These are phyloP conservation scores for Xylariomycetidae sp. DNA, from an alignment of 2,329 filamentous ascomycete genomes.

Conservation along the genomic window DNA sequence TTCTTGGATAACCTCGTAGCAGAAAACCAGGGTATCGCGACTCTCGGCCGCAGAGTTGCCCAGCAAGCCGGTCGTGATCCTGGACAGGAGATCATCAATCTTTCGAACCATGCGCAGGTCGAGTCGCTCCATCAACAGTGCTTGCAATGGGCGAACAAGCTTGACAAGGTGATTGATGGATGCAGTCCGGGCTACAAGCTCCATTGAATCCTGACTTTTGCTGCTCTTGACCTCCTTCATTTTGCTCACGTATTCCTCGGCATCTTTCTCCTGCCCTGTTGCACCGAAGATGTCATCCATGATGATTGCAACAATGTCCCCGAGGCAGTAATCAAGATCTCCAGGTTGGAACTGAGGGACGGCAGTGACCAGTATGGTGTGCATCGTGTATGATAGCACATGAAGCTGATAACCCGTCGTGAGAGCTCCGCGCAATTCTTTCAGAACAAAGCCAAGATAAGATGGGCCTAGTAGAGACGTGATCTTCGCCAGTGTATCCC, in stretches of 20 bases:
- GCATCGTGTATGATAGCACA: constrained; percentile 89
- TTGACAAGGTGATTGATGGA: constrained; percentile 68
- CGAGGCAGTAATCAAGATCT: constrained; percentile 82
- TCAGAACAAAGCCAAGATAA: constrained; percentile 89
- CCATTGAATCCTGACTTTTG: constrained; percentile 97
- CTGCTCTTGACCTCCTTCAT: constrained; percentile 98
- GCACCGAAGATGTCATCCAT: constrained; percentile 97
- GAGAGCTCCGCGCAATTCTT: constrained; percentile 78
- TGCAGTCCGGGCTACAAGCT: constrained; percentile 77
- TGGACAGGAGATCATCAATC: constrained; percentile 79
- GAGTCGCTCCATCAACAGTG: constrained; percentile 76
- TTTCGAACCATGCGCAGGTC: constrained; percentile 79
- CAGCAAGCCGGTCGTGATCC: constrained; percentile 76
- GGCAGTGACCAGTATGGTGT: constrained; percentile 76
- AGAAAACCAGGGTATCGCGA: constrained; percentile 84
- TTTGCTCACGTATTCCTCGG: constrained; percentile 87
- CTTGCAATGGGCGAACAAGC: constrained; percentile 71
- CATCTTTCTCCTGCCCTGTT: constrained; percentile 92
- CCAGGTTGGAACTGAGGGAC: constrained; percentile 70
- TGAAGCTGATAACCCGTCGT: constrained; percentile 87
- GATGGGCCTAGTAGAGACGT: constrained; percentile 71
- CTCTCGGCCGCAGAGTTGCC: constrained; percentile 74
- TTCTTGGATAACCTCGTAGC: constrained; percentile 87
- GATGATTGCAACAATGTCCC: constrained; percentile 71
- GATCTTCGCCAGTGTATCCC: constrained; percentile 82